Conservation (phyloP, 768 basidiomycete species). For the Russula sp. region DNA sequence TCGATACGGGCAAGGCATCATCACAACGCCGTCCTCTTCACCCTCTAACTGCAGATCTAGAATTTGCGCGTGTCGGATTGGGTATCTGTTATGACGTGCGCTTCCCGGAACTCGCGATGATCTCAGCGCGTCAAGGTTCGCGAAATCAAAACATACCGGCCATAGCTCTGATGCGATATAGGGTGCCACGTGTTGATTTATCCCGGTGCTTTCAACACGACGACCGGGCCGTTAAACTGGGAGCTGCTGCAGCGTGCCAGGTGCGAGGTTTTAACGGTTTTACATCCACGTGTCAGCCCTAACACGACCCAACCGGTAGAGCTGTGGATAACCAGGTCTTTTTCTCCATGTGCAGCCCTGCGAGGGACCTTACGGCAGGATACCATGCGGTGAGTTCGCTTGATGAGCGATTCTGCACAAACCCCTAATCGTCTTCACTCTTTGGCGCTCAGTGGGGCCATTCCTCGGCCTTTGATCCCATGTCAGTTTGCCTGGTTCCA, state of each 20-base stretch:
- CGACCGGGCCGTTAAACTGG: slow-evolving; percentile 96
- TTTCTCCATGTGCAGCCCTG: slow-evolving; percentile 93
- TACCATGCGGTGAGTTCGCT: slow-evolving; percentile 75
- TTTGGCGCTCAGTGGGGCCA: slow-evolving; percentile 69
- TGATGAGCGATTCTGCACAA: neutral
- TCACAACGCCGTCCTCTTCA: neutral
- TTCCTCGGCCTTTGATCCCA: slow-evolving; percentile 85
- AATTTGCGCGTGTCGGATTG: slow-evolving; percentile 94
- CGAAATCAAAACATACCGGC: neutral
- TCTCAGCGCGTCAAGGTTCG: slow-evolving; percentile 78
- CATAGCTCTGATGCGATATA: slow-evolving; percentile 28
- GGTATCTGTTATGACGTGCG: slow-evolving; percentile 96
- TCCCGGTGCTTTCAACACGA: slow-evolving; percentile 92
- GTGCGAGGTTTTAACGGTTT: slow-evolving; percentile 34
- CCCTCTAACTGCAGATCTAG: slow-evolving; percentile 35
- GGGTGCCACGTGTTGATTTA: slow-evolving; percentile 88
- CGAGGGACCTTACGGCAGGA: slow-evolving; percentile 69
- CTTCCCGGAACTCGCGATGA: slow-evolving; percentile 91
- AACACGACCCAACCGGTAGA: slow-evolving; percentile 37
- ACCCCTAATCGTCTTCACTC: neutral
- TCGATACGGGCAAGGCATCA: slow-evolving; percentile 64
- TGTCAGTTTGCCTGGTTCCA: slow-evolving; percentile 41
- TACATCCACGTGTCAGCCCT: neutral
- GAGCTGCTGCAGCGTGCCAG: slow-evolving; percentile 81
- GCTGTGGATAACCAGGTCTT: slow-evolving; percentile 98